Evolutionary conservation across 108 stramenopile genomes (phyloP), one percentile per base, ranked within the genome.

Genomic region (Asterionellopsis glacialis): DNA sequence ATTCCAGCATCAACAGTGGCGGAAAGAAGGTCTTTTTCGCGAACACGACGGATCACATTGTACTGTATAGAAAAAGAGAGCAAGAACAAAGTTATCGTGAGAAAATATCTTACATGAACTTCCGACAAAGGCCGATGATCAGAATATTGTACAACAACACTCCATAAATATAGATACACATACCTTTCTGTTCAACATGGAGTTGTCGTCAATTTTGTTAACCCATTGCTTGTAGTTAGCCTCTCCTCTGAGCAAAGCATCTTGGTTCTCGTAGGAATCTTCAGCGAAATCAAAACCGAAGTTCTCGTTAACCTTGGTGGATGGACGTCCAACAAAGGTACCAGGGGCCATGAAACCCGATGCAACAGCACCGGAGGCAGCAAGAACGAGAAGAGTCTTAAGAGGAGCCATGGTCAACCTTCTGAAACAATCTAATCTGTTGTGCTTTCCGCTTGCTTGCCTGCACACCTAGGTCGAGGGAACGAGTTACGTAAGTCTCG

Each of bases 181-280:
- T 63, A 87, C 90, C 85, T 91, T 79, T 40, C 84, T 68, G 66
- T 92, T 92, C n/a, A 92, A 67, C 68, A 92, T 74, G 59, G 74
- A 80, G 61, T 89, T 69, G 28, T 86, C 82, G 43, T 77, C 75
- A 42, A 80, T 69, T 24, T 53, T 69, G 53, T 80, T 81, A 39
- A 89, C 72, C 79, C 81, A 92, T 77, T 87, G 83, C 83, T 92
- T 92, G 74, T 92, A 92, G 59, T 88, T 82, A 21, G 77, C 82
- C 73, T 92, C 91, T 54, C 91, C 91, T 62, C 79, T 71, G 51
- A 92, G 73, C 55, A 74, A 50, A 47, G 76, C 70, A 15, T 85
- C 84, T 27, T 86, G 84, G 72, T 93, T 93, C 51, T 81, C 77
- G 41, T 74, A 85, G 41, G 85, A 84, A 63, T 85, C 79, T 68